These are phyloP conservation scores for Alternaria dauci DNA, from an alignment of 2,329 filamentous ascomycete genomes.

Conservation along the genomic window DNA sequence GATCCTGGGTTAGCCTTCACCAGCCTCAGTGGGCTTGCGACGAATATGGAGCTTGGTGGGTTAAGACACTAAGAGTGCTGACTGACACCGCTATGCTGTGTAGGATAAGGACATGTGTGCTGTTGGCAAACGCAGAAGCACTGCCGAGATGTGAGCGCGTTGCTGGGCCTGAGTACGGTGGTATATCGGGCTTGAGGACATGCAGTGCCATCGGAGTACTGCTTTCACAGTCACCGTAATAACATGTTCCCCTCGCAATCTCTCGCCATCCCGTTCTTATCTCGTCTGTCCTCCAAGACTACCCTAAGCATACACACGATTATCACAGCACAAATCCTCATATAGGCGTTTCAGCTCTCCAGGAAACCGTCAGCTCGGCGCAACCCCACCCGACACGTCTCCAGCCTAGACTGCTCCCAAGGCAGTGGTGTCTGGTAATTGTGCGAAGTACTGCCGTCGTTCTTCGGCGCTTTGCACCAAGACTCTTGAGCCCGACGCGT, in stretches of 20 bases:
- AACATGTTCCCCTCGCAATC: neutral
- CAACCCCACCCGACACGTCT: neutral
- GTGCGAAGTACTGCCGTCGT: constrained; percentile 4
- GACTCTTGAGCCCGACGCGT: neutral
- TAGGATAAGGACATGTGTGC: constrained; percentile 10
- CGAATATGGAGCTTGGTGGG: constrained; percentile 2
- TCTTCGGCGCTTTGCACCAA: neutral
- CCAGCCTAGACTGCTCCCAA: neutral
- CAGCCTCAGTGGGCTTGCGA: constrained; percentile 36
- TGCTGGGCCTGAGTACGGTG: constrained; percentile 3
- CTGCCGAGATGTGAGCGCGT: neutral
- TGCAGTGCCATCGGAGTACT: neutral
- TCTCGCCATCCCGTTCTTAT: neutral
- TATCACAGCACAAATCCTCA: neutral
- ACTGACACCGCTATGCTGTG: constrained; percentile 27
- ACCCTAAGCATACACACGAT: neutral
- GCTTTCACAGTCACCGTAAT: neutral
- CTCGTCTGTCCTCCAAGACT: neutral
- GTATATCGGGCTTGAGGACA: neutral
- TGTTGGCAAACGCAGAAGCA: neutral
- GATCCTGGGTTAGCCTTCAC: constrained; percentile 21
- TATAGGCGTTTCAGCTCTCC: constrained; percentile 1
- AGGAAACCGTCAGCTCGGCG: neutral
- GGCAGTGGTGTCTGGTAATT: constrained; percentile 5
- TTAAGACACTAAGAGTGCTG: constrained; percentile 13